Evolutionary conservation across 176 grass and related monocot species (phyloP).

Genomic region (Cymbopogon citratus): DNA sequence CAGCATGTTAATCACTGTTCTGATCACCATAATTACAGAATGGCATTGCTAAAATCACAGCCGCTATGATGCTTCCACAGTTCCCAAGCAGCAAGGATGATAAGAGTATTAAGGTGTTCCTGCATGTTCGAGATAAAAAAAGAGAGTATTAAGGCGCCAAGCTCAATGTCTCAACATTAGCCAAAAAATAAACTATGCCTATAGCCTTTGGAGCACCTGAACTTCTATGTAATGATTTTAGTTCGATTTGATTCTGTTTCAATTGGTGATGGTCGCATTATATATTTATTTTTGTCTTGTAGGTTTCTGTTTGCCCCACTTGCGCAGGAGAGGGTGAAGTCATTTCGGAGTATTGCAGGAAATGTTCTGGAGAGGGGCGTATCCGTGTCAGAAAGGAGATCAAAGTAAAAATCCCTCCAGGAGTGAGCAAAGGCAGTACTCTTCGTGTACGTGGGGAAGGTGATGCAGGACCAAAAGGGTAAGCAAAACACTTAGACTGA

Average conservation of each 20-base stretch:
- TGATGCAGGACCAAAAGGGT: constrained; percentile 98
- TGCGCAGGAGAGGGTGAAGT: constrained; percentile 74
- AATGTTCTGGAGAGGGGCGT: constrained; percentile 92
- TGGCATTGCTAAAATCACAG: not conserved
- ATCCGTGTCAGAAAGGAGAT: constrained; percentile 91
- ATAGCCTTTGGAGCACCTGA: not conserved
- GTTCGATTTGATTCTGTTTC: constrained; percentile 25
- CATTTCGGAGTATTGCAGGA: constrained; percentile 88
- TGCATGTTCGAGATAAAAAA: not conserved
- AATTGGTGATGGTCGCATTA: constrained; percentile 19
- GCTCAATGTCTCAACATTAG: not conserved
- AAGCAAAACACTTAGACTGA: constrained; percentile 27
- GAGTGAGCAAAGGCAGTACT: constrained; percentile 97
- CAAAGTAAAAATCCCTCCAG: constrained; percentile 94
- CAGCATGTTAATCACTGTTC: not conserved
- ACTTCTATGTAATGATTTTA: constrained; percentile 8
- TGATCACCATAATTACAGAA: not conserved
- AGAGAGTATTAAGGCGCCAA: not conserved
- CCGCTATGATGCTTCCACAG: not conserved
- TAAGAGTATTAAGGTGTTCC: not conserved
- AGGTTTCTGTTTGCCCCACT: constrained; percentile 95
- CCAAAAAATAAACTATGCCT: constrained; percentile 10
- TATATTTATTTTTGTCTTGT: constrained; percentile 10
- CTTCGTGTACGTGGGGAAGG: constrained; percentile 98
- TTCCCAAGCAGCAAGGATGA: not conserved